Evolutionary conservation across 192 early-diverging fungal species (phyloP), one percentile per base, ranked within the genome.

Genomic region (Bifiguratus adelaidae): DNA sequence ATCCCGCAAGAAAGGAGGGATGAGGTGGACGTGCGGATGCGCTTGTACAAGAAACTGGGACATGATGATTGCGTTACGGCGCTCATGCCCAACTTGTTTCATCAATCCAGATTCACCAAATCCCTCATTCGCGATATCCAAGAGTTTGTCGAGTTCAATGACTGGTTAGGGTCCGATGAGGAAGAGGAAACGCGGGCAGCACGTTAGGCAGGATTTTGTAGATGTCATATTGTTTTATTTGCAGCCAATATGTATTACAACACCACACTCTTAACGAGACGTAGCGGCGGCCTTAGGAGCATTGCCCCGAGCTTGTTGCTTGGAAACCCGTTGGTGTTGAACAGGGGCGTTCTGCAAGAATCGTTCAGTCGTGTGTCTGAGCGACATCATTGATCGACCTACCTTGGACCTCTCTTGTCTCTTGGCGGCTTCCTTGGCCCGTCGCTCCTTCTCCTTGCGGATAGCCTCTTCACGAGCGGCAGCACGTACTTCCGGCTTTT

Each of bases 401-500:
- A 82, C 78, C 74, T 82, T 83, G 36, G 86, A 74, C 74, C 88
- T 83, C 70, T 86, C n/a, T n/a, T n/a, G n/a, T n/a, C 85, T 95
- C 76, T 88, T 83, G 52, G 82, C 76, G 56, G 81, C 80, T 52
- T 81, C 81, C 41, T 56, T 74, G 81, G 88, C 90, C 86, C 94
- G 95, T 64, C 81, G 73, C 41, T 89, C 90, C 91, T 97, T 99
- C 68, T 73, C 75, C 70, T 86, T 82, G 58, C 73, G 68, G 47
- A 90, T 68, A 43, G 92, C 91, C 58, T 81, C 78, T 29, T 81
- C 68, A 52, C 95, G 90, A 49, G 87, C 82, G 43, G 92, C 86
- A 54, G 84, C 85, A 70, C 95, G 85, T 53, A 88, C 77, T 72
- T 91, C 95, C 51, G 95, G 80, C 82, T 92, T 96, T 74, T 92